Conservation (phyloP, 179 eudicot genomes). For the Gypsophila paniculata region DNA sequence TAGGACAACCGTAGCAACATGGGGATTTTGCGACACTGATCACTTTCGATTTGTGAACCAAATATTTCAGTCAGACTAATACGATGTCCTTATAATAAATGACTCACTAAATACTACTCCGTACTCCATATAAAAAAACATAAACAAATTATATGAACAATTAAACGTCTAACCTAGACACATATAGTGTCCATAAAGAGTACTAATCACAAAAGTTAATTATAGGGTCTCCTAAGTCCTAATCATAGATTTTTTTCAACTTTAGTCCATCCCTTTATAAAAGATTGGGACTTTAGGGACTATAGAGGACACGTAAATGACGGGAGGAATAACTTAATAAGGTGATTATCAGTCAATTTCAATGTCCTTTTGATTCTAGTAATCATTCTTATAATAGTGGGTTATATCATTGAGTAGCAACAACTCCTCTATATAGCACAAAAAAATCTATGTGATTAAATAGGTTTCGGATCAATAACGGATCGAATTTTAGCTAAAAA, state of each 20-base stretch:
- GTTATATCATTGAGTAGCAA: not conserved
- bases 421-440: too few species aligned
- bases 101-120: too few species aligned
- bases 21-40: too few species aligned
- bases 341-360: slow-evolving; percentile 19
- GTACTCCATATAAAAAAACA: too few species aligned
- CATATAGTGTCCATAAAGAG: not conserved
- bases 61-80: too few species aligned
- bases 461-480: too few species aligned
- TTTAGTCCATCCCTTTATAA: slow-evolving; percentile 24
- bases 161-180: not conserved
- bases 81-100: too few species aligned
- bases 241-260: slow-evolving; percentile 7
- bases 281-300: slow-evolving; percentile 15
- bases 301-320: slow-evolving; percentile 17
- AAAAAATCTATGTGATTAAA: too few species aligned
- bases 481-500: too few species aligned
- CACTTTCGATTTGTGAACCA: too few species aligned
- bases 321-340: slow-evolving; percentile 8
- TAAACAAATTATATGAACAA: not conserved
- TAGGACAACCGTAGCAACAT: too few species aligned
- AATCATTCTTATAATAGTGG: not conserved
- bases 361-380: slow-evolving; percentile 16
- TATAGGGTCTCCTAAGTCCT: not conserved
- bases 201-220: slow-evolving; percentile 1